Evolutionary conservation across 768 basidiomycete species (phyloP), one percentile per base, ranked within the genome.

Genomic region (Auricularia sp.): DNA sequence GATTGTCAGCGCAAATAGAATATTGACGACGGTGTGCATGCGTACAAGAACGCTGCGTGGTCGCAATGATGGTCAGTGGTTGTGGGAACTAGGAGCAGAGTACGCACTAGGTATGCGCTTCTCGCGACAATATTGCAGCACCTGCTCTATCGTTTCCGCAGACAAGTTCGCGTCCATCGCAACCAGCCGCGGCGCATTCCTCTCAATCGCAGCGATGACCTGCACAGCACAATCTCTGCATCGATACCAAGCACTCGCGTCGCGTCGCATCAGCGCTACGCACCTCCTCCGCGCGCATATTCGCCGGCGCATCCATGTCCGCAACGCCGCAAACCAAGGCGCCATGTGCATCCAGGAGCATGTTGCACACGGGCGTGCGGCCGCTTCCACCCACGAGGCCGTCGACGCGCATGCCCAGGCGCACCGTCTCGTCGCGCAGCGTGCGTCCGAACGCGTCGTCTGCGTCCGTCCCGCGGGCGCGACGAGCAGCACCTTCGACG

Each of bases 241-340:
- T 47, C 13, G 11, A 3, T 47, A 58, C 54, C 64, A 42, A 21
- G 36, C 45, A 63, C 63, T 37, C 44, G 45, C 33, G 1, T 35
- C 54, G 11, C 35, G 16, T 62, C 29, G 56, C 11, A 11, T 29
- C 47, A 56, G 64, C 45, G 58, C 44, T 1, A 66, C 77, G 62
- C 70, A 88, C 86, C 69, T 73, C 70, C n/a, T 80, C 73, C 13
- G 74, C 76, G 29, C 78, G 74, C 63, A 92, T 71, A 69, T 45
- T 83, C 76, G 8, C 85, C 82, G 58, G 89, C 83, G 70, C 74
- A 21, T 80, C 83, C 92, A 98, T 98, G 71, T 97, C 95, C 16
- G 97, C 92, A 11, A 98, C 84, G 2, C 97, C 97, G n/a, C 84
- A 83, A 2, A 88, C 78, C 21, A 98, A 79, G 61, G 82, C 81